A percentile compares a stretch with the other conserved stretches of the same genome.
Evolutionary conservation across 75 land plant genomes (phyloP).

Genomic region (Chamaecyparis obtusa): DNA sequence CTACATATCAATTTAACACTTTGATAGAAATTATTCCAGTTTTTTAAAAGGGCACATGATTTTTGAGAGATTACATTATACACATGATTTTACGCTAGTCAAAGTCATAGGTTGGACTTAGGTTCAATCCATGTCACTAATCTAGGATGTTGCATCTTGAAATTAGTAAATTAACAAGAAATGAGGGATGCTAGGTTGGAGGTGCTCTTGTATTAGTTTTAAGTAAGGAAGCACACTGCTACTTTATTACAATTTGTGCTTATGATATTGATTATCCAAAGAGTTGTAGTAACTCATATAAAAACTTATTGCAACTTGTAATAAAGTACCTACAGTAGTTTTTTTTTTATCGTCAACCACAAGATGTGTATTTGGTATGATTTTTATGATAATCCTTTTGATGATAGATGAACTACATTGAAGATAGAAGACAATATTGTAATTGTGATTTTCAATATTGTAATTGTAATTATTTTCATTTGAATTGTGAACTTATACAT

Average conservation of each 20-base stretch:
- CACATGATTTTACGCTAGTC: not conserved
- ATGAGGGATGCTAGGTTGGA: not conserved
- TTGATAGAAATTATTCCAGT: not conserved
- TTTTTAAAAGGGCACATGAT: not conserved
- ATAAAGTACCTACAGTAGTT: too few relatives aligned
- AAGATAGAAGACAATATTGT: too few relatives aligned
- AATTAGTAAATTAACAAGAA: not conserved
- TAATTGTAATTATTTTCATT: too few relatives aligned
- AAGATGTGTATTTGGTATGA: too few relatives aligned
- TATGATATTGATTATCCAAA: not conserved
- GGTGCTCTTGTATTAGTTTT: not conserved
- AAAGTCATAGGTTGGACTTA: not conserved
- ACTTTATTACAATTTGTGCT: not conserved
- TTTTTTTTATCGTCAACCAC: too few relatives aligned
- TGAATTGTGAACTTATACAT: too few relatives aligned
- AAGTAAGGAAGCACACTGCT: not conserved
- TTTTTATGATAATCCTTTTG: too few relatives aligned
- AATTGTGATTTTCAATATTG: too few relatives aligned
- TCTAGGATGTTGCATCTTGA: not conserved
- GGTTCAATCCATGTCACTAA: not conserved
- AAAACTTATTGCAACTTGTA: not conserved
- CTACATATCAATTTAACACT: not conserved
- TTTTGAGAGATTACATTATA: not conserved
- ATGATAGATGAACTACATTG: too few relatives aligned
- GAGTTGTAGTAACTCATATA: not conserved